phyloP scores from a whole-genome alignment of 2,329 filamentous ascomycete species.

The Colletotrichum tabaci region DNA sequence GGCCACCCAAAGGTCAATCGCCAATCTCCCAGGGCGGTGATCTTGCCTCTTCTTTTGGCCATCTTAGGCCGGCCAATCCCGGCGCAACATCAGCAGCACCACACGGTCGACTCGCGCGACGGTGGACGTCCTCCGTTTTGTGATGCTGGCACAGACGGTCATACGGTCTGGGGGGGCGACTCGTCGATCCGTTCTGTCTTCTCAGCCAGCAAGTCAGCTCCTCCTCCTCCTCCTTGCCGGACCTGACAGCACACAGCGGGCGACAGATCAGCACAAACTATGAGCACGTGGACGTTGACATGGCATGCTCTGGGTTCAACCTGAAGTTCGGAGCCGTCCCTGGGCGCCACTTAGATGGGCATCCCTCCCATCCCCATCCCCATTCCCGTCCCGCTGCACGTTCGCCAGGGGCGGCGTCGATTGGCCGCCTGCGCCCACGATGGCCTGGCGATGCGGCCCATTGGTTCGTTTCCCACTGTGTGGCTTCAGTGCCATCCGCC shows the following conservation, averaged over 20 bases:
- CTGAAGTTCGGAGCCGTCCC: constrained; percentile 14
- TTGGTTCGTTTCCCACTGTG: constrained; percentile 29
- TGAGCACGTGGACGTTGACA: background rate
- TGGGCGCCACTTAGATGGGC: constrained; percentile 4
- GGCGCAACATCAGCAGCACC: background rate
- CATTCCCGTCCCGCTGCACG: constrained; percentile 20
- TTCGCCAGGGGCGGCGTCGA: constrained; percentile 27
- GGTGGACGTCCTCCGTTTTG: constrained; percentile 13
- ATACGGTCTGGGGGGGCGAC: background rate
- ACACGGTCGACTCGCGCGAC: background rate
- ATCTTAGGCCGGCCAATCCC: constrained; percentile 10
- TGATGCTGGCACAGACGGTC: constrained; percentile 5
- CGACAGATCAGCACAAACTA: constrained; percentile 1
- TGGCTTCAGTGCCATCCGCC: constrained; percentile 15
- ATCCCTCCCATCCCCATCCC: background rate
- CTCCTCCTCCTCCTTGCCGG: background rate
- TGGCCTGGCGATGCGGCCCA: constrained; percentile 31
- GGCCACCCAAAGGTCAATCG: background rate
- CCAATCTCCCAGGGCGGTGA: background rate
- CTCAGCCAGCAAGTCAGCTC: too few relatives aligned
- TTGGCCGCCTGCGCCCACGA: constrained; percentile 36
- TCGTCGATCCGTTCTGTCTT: too few relatives aligned
- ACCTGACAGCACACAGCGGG: background rate
- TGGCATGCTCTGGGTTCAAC: constrained; percentile 3
- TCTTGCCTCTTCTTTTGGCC: constrained; percentile 11